Evolutionary conservation across 179 eudicot genomes (phyloP).

Genomic region (Amaranthus tricolor): DNA sequence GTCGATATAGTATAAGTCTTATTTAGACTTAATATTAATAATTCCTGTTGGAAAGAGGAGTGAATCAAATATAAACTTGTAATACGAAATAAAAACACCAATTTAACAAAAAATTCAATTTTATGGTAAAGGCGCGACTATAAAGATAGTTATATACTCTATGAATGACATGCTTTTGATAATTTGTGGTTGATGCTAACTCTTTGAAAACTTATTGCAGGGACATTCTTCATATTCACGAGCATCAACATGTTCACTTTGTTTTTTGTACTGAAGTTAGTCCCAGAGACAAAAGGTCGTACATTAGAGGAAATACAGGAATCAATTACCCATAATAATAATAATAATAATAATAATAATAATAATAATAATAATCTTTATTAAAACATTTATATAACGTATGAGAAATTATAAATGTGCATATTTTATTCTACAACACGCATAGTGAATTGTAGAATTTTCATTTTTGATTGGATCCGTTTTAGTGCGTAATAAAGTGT

Average conservation of each 20-base stretch:
- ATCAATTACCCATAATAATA: conserved; percentile 15
- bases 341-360: too few species aligned
- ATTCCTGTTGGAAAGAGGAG: too few species aligned
- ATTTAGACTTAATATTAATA: too few species aligned
- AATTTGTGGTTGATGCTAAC: not conserved
- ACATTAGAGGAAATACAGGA: conserved; percentile 44
- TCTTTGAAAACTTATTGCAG: conserved; percentile 16
- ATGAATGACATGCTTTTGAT: too few species aligned
- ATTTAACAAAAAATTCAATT: too few species aligned
- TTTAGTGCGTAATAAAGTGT: not conserved
- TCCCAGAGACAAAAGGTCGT: conserved; percentile 47
- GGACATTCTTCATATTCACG: conserved; percentile 38
- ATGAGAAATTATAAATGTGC: not conserved
- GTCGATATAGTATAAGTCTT: too few species aligned
- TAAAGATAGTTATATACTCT: too few species aligned
- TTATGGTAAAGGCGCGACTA: too few species aligned
- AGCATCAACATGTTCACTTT: conserved; percentile 24
- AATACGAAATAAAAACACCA: too few species aligned
- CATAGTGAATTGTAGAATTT: not conserved
- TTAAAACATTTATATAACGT: conserved; percentile 1
- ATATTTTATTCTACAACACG: not conserved
- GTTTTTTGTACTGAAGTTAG: conserved; percentile 28
- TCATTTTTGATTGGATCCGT: not conserved
- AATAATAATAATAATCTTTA: conserved; percentile 4
- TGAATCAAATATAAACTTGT: too few species aligned